Percentiles rank a stretch among this genome's conserved stretches.
Conservation (phyloP, 176 grass and related monocot genomes). For the Areca catechu region DNA sequence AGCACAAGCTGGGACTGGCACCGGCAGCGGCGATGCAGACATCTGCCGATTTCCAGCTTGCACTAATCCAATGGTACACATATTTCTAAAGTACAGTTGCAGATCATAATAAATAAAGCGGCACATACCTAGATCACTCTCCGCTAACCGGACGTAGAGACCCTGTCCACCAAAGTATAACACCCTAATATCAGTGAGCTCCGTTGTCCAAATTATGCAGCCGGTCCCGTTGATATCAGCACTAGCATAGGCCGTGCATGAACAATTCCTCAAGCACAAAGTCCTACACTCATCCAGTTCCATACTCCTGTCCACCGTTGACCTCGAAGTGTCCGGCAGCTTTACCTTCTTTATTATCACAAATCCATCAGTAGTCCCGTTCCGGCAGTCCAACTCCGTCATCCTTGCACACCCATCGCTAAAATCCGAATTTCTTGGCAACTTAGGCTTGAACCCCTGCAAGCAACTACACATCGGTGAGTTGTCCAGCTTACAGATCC, state of each 20-base stretch:
- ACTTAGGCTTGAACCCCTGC: not conserved
- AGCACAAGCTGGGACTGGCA: too few species aligned
- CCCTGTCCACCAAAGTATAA: not conserved
- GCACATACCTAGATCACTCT: not conserved
- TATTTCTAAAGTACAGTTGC: too few species aligned
- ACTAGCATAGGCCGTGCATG: not conserved
- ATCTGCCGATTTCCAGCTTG: too few species aligned
- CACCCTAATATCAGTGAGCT: not conserved
- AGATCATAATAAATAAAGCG: too few species aligned
- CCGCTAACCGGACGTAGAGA: not conserved
- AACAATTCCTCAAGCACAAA: not conserved
- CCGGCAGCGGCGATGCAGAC: too few species aligned
- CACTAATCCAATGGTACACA: too few species aligned
- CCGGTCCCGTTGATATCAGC: not conserved
- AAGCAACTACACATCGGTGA: not conserved
- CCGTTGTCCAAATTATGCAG: not conserved
- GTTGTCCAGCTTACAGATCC: not conserved
- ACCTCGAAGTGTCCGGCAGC: slow-evolving; percentile 5
- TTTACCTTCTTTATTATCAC: not conserved
- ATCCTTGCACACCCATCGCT: not conserved
- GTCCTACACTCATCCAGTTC: not conserved
- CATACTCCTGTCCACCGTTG: not conserved
- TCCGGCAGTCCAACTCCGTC: not conserved
- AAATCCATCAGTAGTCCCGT: not conserved
- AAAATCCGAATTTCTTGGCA: not conserved